Base-by-base conservation (phyloP, 768 basidiomycete species). In the Gloeophyllum trabeum region DNA sequence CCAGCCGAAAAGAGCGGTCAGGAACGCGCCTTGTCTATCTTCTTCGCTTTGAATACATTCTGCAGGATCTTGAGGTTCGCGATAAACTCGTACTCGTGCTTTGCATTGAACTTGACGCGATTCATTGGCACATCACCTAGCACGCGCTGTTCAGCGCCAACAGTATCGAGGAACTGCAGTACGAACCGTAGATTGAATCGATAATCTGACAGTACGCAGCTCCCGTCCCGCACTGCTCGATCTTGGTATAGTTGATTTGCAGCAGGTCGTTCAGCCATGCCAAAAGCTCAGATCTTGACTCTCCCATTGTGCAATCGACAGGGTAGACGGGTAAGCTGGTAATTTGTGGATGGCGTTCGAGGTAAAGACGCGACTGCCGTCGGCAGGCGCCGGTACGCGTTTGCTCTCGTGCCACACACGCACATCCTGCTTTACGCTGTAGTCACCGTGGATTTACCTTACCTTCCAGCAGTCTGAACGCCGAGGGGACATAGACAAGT, bases 41-140 rank as follows among this genome's bases (percentile, higher is more conserved):
- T 86, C 62, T 97, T 85, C 12, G 71, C 58, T 58, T 91, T 90
- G 81, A 99, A 98, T 30, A 73, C 58, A 53, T 81, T 91, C 61
- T 99, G 96, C 61, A 99, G 66, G 57, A 98, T 73, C 63, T 98
- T 97, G 74, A 78, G 98, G 66, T 99, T 99, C 21, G 78, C 84
- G 42, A 98, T 63, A 56, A 79, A 97, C 61, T 98, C 94, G 66
- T 96, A 97, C 58, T 96, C 89, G 55, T 89, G 87, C 66, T 80
- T 92, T 35, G 96, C 92, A 60, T 81, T 81, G 78, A 97, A 89
- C 71, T 97, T 98, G 53, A 99, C 93, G 48, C 84, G 75, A 25
- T 64, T 52, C 88, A 98, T 90, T 10, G 92, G 92, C 0, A 96
- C 48, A 64, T 97, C 89, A 51, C 84, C 91, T 94, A 23, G 18